phyloP scores from a whole-genome alignment of 2,329 filamentous ascomycete species.

The Albifimbria verrucaria region DNA sequence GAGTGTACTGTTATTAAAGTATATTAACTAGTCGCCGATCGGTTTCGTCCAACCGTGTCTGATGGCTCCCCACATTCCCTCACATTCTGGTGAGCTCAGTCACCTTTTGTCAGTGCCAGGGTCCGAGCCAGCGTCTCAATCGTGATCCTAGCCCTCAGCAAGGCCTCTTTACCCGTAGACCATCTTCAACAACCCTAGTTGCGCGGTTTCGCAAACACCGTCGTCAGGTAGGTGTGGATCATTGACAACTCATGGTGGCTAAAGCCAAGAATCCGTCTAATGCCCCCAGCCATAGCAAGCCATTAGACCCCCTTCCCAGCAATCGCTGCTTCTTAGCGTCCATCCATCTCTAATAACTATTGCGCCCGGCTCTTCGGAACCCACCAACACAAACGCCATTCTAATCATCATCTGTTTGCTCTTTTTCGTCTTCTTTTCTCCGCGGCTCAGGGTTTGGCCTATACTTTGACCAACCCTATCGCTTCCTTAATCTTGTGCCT shows the following conservation, averaged over 20 bases:
- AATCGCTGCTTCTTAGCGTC: not conserved
- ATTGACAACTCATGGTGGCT: not conserved
- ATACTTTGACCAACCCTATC: too few species aligned
- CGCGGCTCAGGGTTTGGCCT: too few species aligned
- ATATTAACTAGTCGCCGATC: not conserved
- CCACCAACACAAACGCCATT: not conserved
- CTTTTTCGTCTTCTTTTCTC: not conserved
- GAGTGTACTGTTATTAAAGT: too few species aligned
- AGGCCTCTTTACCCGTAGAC: not conserved
- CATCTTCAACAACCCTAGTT: not conserved
- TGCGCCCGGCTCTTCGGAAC: not conserved
- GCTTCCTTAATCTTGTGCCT: too few species aligned
- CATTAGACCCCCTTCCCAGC: not conserved
- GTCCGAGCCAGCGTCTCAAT: not conserved
- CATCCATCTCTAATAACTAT: not conserved
- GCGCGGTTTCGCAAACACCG: not conserved
- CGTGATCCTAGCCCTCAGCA: not conserved
- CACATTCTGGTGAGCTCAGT: not conserved
- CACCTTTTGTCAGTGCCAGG: not conserved
- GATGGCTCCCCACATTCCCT: not conserved
- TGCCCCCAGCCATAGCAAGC: not conserved
- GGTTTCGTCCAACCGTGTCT: not conserved
- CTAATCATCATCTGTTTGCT: not conserved
- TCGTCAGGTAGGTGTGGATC: not conserved
- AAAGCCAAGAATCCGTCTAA: not conserved